These are phyloP conservation scores for Yamadazyma epiphylla DNA, from an alignment of 1,139 yeast genomes.

Conservation along the genomic window DNA sequence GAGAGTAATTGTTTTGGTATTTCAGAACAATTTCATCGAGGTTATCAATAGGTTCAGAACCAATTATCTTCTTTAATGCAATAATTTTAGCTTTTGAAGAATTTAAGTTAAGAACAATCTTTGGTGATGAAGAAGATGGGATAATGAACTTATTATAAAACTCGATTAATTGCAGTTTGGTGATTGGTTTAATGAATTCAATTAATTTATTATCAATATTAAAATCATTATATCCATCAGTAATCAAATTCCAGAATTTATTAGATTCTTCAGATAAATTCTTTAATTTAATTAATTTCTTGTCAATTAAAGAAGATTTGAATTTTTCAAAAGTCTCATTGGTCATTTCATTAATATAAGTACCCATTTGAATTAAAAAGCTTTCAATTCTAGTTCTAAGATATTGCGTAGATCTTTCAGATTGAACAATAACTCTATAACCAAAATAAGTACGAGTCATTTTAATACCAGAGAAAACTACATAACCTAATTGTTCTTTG, in stretches of 20 bases:
- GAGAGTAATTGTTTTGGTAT: constrained; percentile 14
- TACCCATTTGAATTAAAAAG: constrained; percentile 44
- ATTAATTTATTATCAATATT: constrained; percentile 55
- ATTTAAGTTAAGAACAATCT: constrained; percentile 63
- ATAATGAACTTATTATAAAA: constrained; percentile 46
- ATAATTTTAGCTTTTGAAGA: constrained; percentile 45
- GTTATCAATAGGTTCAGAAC: constrained; percentile 17
- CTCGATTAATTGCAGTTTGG: constrained; percentile 53
- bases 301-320: constrained; percentile 62
- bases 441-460: constrained; percentile 74
- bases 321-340: constrained; percentile 66
- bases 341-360: constrained; percentile 37
- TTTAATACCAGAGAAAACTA: constrained; percentile 76
- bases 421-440: constrained; percentile 76
- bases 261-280: constrained; percentile 73
- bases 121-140: constrained; percentile 33
- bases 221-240: constrained; percentile 78
- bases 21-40: constrained; percentile 16
- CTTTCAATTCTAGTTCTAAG: constrained; percentile 74
- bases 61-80: constrained; percentile 20
- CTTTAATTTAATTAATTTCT: constrained; percentile 68
- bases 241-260: constrained; percentile 64
- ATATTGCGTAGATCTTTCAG: constrained; percentile 73
- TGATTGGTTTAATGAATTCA: constrained; percentile 46
- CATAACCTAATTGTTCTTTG: constrained; percentile 80